A percentile compares a stretch with the other conserved stretches of the same genome.
Evolutionary conservation across 2,329 filamentous ascomycete genomes (phyloP).

Genomic region (Epichloe brachyelytri): DNA sequence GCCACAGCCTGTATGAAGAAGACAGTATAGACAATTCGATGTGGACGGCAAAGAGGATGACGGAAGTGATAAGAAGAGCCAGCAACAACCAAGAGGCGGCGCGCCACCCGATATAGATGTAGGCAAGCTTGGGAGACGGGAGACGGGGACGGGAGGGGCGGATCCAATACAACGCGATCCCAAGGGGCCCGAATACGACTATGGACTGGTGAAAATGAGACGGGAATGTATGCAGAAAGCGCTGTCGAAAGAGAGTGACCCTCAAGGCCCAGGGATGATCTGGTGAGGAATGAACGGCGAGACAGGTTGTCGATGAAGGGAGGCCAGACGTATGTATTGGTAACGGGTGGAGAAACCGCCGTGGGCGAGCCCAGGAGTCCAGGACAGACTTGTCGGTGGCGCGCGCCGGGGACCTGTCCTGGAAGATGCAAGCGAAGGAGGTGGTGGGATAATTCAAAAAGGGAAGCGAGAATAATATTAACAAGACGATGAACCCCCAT

Average conservation of each 20-base stretch:
- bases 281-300: slow-evolving; percentile 23
- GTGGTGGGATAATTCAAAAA: background rate
- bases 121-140: background rate
- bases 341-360: background rate
- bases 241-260: slow-evolving; percentile 9
- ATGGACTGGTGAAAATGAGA: background rate
- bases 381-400: too few relatives aligned
- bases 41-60: background rate
- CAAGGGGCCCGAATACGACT: slow-evolving; percentile 1
- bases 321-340: background rate
- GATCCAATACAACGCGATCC: slow-evolving; percentile 4
- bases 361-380: too few relatives aligned
- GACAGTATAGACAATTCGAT: background rate
- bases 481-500: background rate
- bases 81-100: background rate
- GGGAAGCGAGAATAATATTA: background rate
- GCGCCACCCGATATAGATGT: slow-evolving; percentile 4
- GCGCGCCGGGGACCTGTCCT: too few relatives aligned
- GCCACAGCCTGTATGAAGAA: background rate
- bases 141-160: slow-evolving; percentile 2
- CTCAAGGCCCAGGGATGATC: slow-evolving; percentile 17
- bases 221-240: slow-evolving; percentile 8
- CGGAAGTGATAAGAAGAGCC: background rate
- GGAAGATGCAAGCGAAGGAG: too few relatives aligned
- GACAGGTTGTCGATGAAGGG: slow-evolving; percentile 16